A percentile compares a stretch with the other conserved stretches of the same genome.
phyloP scores from a whole-genome alignment of 73 alveolate genomes.

The Uronychia setigera region DNA sequence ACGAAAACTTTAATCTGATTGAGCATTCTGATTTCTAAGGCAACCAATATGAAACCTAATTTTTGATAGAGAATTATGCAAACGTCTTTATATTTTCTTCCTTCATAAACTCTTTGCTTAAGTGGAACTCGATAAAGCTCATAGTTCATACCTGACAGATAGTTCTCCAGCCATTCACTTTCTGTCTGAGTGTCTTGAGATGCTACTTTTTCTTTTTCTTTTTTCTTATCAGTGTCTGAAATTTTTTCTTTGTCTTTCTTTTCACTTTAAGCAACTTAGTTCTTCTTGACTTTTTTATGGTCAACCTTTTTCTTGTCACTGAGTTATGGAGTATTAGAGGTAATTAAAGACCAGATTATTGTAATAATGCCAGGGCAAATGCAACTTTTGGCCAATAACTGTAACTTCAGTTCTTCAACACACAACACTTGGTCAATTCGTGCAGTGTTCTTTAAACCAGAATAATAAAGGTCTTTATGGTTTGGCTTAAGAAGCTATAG shows the following conservation, averaged over 20 bases:
- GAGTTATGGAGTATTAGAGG: conserved; percentile 66
- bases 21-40: conserved; percentile 77
- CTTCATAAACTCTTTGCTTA: conserved; percentile 64
- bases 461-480: conserved; percentile 89
- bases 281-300: not conserved
- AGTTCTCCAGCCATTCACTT: conserved; percentile 66
- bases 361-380: conserved; percentile 98
- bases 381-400: conserved; percentile 93
- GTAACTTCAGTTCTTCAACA: conserved; percentile 92
- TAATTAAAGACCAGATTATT: conserved; percentile 84
- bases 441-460: conserved; percentile 59
- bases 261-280: not conserved
- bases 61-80: conserved; percentile 65
- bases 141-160: conserved; percentile 69
- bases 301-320: not conserved
- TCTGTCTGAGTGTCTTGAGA: not conserved
- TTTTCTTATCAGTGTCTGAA: not conserved
- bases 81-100: conserved; percentile 66
- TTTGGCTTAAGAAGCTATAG: conserved; percentile 89
- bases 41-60: conserved; percentile 77
- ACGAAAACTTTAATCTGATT: conserved; percentile 89
- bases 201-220: not conserved
- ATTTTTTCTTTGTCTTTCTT: not conserved
- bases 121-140: conserved; percentile 81
- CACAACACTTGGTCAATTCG: conserved; percentile 85